Evolutionary conservation across 495 filamentous ascomycete genomes (phyloP).

Genomic region (Lasiosphaeris hirsuta): DNA sequence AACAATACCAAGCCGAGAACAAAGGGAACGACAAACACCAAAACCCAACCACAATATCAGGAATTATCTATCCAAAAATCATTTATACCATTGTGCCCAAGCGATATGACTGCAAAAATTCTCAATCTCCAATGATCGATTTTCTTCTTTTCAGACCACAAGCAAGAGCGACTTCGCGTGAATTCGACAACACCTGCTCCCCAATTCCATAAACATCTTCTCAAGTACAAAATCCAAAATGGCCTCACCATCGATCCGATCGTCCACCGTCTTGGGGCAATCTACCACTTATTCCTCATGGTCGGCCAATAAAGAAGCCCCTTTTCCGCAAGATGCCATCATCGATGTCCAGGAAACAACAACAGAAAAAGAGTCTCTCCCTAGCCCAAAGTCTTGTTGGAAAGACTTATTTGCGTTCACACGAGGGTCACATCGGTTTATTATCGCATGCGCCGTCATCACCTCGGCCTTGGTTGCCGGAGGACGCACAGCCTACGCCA

Average conservation of each 20-base stretch:
- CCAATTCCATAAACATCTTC: neutral
- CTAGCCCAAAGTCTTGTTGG: slow-evolving; percentile 24
- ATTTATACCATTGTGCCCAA: too few species aligned
- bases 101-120: too few species aligned
- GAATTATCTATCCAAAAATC: neutral
- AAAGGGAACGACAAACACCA: slow-evolving; percentile 17
- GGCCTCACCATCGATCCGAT: neutral
- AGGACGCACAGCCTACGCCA: slow-evolving; percentile 59
- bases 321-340: neutral
- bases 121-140: too few species aligned
- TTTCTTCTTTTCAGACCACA: too few species aligned
- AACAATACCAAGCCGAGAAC: slow-evolving; percentile 29
- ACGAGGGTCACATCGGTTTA: slow-evolving; percentile 53
- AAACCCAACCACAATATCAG: slow-evolving; percentile 3
- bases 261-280: neutral
- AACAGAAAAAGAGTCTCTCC: neutral
- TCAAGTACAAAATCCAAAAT: neutral
- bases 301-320: neutral
- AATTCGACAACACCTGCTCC: too few species aligned
- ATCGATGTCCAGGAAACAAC: neutral
- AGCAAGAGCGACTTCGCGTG: too few species aligned
- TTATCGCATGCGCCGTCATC: slow-evolving; percentile 46
- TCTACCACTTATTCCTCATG: neutral
- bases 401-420: slow-evolving; percentile 70
- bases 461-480: slow-evolving; percentile 60